Conservation (phyloP, 2,329 filamentous ascomycete genomes). For the Zymoseptoria passerinii region DNA sequence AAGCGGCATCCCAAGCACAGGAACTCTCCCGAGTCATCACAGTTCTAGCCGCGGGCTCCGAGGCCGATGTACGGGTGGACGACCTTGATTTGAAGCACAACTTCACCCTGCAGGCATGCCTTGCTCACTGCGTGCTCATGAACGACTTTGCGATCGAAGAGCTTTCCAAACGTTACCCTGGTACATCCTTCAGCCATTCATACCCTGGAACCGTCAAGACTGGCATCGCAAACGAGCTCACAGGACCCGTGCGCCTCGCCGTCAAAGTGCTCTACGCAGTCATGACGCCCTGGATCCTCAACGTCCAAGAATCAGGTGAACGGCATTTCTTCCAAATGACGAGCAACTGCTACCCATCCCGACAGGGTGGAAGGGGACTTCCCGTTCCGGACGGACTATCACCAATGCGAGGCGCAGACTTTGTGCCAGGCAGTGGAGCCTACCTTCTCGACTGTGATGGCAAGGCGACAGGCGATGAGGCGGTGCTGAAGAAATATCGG, state of each 20-base stretch:
- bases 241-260: conserved; percentile 26
- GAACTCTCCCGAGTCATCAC: conserved; percentile 47
- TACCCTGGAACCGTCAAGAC: conserved; percentile 43
- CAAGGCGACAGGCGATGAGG: conserved; percentile 28
- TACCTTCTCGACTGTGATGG: conserved; percentile 34
- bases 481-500: conserved; percentile 25
- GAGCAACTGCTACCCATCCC: conserved; percentile 27
- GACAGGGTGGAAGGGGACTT: conserved; percentile 21
- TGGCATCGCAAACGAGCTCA: conserved; percentile 33
- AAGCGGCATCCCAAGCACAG: conserved; percentile 30
- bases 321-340: conserved; percentile 39
- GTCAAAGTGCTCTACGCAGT: conserved; percentile 31
- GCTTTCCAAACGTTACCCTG: conserved; percentile 39
- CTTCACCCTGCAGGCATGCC: conserved; percentile 30
- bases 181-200: conserved; percentile 43
- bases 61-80: conserved; percentile 41
- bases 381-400: conserved; percentile 23
- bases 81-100: conserved; percentile 40
- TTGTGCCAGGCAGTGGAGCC: conserved; percentile 28
- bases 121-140: conserved; percentile 39
- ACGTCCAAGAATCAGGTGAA: conserved; percentile 38
- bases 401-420: conserved; percentile 25
- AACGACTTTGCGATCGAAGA: conserved; percentile 47
- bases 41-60: conserved; percentile 47
- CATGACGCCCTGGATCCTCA: conserved; percentile 32